Evolutionary conservation across 176 grass and related monocot species (phyloP), one percentile per base, ranked within the genome.

Genomic region (Triticum timopheevii): DNA sequence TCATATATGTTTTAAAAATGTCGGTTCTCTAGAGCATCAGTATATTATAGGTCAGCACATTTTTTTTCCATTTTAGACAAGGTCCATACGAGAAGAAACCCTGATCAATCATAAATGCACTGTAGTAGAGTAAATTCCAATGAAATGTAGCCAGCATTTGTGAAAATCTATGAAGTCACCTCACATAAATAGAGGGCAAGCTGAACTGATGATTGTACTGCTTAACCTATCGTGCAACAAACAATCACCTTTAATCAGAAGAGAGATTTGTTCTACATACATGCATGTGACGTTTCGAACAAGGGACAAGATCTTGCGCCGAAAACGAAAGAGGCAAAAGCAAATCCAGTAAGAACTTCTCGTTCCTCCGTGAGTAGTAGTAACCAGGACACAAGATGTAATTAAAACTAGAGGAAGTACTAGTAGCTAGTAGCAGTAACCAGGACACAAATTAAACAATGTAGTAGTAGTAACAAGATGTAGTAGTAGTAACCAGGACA

Each of bases 381-480:
- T n/a, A n/a, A 40, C 27, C 69, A 82, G 77, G 65, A 33, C 39
- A 70, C 73, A 86, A 78, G n/a, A n/a, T n/a, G n/a, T n/a, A n/a
- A n/a, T n/a, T n/a, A n/a, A n/a, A n/a, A n/a, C n/a, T n/a, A n/a
- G n/a, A n/a, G n/a, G n/a, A n/a, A n/a, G n/a, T n/a, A n/a, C n/a
- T n/a, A n/a, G n/a, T n/a, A n/a, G n/a, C n/a, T n/a, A n/a, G n/a
- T n/a, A n/a, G n/a, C n/a, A n/a, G n/a, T n/a, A n/a, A 40, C 27
- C 69, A 82, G 77, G 65, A 33, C 39, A 70, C 73, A 86, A 78
- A 36, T 44, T 78, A 81, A 87, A 87, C 59, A 79, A 80, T 77
- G 23, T 34, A 7, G 28, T 30, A 30, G 28, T 30, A 30, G 52
- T 19, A 65, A 84, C 45, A 16, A 30, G 19, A 65, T 81, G 54